Evolutionary conservation across 305 asterid genomes (phyloP).

Genomic region (Plantago coronopus): DNA sequence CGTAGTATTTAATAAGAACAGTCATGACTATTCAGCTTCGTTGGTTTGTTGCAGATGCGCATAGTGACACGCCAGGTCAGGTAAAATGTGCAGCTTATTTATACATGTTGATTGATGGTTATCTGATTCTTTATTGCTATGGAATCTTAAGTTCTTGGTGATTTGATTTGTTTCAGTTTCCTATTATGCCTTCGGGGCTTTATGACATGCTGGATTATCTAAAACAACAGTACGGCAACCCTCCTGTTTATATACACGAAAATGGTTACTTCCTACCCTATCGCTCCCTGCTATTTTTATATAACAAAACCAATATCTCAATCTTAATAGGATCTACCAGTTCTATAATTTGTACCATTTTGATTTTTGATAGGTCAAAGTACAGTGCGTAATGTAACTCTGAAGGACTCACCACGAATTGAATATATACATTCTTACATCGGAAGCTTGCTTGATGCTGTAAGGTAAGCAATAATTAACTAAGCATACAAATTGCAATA

Average conservation of each 20-base stretch:
- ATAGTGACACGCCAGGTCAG: conserved; percentile 25
- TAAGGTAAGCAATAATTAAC: conserved; percentile 27
- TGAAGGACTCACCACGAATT: conserved; percentile 39
- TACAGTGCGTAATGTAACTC: conserved; percentile 31
- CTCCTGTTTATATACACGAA: conserved; percentile 44
- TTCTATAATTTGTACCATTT: background rate
- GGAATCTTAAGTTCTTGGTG: background rate
- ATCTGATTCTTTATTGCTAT: background rate
- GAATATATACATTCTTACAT: conserved; percentile 45
- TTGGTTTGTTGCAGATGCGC: conserved; percentile 22
- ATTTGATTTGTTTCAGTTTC: conserved; percentile 17
- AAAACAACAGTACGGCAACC: conserved; percentile 38
- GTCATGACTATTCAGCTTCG: background rate
- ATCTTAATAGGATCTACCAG: no score
- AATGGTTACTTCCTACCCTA: conserved; percentile 36
- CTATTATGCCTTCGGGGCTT: conserved; percentile 33
- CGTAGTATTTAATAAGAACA: no score
- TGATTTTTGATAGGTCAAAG: conserved; percentile 29
- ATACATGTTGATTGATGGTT: background rate
- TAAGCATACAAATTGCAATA: no score
- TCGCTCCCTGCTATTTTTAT: background rate
- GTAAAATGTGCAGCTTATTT: conserved; percentile 17
- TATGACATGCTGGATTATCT: conserved; percentile 31
- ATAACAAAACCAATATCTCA: background rate
- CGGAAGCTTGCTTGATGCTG: conserved; percentile 40